Evolutionary conservation across 345 rosid species (phyloP), one percentile per base, ranked within the genome.

Genomic region (Noccaea caerulescens): DNA sequence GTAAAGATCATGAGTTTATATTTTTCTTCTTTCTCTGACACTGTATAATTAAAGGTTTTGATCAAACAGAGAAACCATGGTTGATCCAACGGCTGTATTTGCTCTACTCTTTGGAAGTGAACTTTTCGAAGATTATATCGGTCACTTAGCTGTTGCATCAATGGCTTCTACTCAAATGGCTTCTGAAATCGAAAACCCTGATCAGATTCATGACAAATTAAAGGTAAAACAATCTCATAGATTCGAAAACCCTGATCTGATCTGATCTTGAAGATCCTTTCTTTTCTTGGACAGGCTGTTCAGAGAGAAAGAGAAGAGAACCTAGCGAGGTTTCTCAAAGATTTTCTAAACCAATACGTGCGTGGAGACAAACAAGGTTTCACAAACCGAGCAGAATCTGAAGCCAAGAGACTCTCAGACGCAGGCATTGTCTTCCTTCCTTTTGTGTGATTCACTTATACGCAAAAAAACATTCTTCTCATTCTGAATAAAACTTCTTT

Each of bases 241-340:
- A n/a, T n/a, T n/a, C n/a, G n/a, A n/a, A n/a, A n/a, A n/a, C n/a
- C n/a, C n/a, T n/a, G n/a, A n/a, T n/a, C 13, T 66, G 18, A 43
- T 45, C 25, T 37, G 4, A 55, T 46, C 33, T 71, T 57, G 56
- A 52, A 7, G 37, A 43, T 50, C 32, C 0, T n/a, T 68, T 56
- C 9, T 3, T 58, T 18, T 61, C 23, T 44, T 7, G 56, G 43
- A 20, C 80, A 94, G 99, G 76, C 78, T 84, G 93, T 94, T 75
- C 99, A 94, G 78, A 89, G 80, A 82, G 99, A 94, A 77, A 88
- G 99, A 79, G 97, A 94, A 83, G 95, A 94, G 58, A 94, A 85
- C 53, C 97, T 94, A 16, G 96, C 84, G 0, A 80, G 70, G 53
- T 86, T 79, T 77, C 76, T 94, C 61, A 85, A 73, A 84, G 82